phyloP scores from a whole-genome alignment of 306 rosid species.

The Ceratonia siliqua region DNA sequence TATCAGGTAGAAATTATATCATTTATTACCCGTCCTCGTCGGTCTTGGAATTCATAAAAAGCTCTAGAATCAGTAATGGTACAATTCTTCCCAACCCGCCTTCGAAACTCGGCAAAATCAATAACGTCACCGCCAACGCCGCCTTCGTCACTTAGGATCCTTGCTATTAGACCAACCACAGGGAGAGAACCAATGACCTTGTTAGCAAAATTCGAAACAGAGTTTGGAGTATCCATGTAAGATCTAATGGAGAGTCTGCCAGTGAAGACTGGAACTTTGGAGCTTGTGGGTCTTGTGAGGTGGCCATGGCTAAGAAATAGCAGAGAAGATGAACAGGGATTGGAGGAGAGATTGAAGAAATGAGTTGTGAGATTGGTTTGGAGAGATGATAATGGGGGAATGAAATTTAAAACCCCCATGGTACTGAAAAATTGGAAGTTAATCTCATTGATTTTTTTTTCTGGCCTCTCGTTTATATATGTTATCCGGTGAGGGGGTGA shows the following conservation, averaged over 20 bases:
- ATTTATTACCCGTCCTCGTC: slow-evolving; percentile 64
- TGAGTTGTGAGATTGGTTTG: slow-evolving; percentile 30
- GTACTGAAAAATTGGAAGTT: slow-evolving; percentile 28
- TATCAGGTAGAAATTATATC: not conserved
- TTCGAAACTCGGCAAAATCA: slow-evolving; percentile 87
- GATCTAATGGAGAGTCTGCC: slow-evolving; percentile 51
- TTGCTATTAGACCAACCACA: slow-evolving; percentile 74
- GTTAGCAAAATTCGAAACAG: slow-evolving; percentile 60
- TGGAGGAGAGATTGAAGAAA: slow-evolving; percentile 32
- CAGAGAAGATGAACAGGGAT: slow-evolving; percentile 47
- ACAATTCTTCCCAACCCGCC: slow-evolving; percentile 84
- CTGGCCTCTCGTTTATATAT: slow-evolving; percentile 59
- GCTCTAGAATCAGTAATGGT: slow-evolving; percentile 62
- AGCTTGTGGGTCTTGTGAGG: slow-evolving; percentile 29
- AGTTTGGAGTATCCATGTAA: slow-evolving; percentile 76
- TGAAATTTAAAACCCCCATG: slow-evolving; percentile 52
- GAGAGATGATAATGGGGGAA: slow-evolving; percentile 49
- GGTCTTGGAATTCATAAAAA: slow-evolving; percentile 70
- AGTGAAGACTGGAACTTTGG: slow-evolving; percentile 21
- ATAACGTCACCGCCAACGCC: slow-evolving; percentile 79
- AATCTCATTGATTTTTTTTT: slow-evolving; percentile 12
- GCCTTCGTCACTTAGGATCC: slow-evolving; percentile 82
- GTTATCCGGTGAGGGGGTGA: slow-evolving; percentile 37
- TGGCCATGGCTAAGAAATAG: slow-evolving; percentile 47
- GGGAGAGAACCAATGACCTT: slow-evolving; percentile 90